Evolutionary conservation across 2,329 filamentous ascomycete genomes (phyloP), one percentile per base, ranked within the genome.

Genomic region (Neopestalotiopsis sp.): DNA sequence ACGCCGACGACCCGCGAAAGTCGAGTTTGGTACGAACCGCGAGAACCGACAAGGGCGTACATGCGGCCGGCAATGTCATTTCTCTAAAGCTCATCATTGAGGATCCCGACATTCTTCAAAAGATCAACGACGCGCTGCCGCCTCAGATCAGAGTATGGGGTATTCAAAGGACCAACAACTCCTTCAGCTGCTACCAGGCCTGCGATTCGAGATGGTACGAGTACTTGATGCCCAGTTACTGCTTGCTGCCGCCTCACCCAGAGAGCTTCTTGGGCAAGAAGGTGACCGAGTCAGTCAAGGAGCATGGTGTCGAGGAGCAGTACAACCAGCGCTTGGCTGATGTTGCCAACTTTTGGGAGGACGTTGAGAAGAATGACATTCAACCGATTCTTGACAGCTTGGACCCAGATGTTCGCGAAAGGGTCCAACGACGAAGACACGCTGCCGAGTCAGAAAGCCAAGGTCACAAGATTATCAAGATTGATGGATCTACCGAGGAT

Each of bases 201-300:
- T 98, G 95, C 81, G 96, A 99, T 81, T 97, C 94, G 32, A 88
- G 96, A 74, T 97, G 95, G 86, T 99, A 99, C 82, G 96, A 99
- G 83, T 99, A 99, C 78, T 85, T 99, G 66, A 93, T 99, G 80
- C 96, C 96, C 2, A 96, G 93, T 57, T 94, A 98, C 81, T 94
- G 93, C 68, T 93, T 99, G 74, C 83, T 99, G 40, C 96, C 96
- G 24, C 96, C 96, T 0, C 95, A 98, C 78, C 95, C 95, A 0
- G 91, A 92, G 71, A 97, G 93, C 70, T 97, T 89, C 78, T 81
- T 99, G 45, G 95, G 93, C 9, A 93, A 91, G 81, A 93, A 94
- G 77, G 84, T 97, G n/a, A 87, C 89, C n/a, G 90, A 95, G 75
- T 84, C 90, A 66, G 93, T 94, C 0, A 90, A 92, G 78, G 89